A percentile compares a stretch with the other conserved stretches of the same genome.
Conservation (phyloP, 768 basidiomycete genomes). For the Suillus ampliporus region DNA sequence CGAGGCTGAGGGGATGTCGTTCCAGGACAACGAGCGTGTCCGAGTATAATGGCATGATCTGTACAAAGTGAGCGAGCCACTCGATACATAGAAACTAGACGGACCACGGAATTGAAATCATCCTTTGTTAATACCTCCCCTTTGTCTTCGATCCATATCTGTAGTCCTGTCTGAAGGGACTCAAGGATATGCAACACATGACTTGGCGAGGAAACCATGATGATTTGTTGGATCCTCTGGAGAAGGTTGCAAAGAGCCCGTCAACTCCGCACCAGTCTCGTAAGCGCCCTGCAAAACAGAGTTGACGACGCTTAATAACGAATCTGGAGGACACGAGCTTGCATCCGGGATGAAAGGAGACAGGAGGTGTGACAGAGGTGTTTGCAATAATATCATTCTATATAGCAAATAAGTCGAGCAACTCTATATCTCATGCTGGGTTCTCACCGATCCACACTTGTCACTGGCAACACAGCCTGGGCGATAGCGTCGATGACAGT, state of each 20-base stretch:
- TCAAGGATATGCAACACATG: constrained; percentile 43
- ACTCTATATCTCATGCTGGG: background rate
- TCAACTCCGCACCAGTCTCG: constrained; percentile 29
- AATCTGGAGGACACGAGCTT: constrained; percentile 16
- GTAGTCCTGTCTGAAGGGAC: constrained; percentile 45
- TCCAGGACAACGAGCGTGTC: constrained; percentile 47
- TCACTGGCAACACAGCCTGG: background rate
- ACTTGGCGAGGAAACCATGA: constrained; percentile 33
- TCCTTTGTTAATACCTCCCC: constrained; percentile 42
- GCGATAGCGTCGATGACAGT: constrained; percentile 21
- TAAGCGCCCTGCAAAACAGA: constrained; percentile 42
- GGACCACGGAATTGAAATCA: constrained; percentile 56
- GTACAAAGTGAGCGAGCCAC: background rate
- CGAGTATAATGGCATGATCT: constrained; percentile 50
- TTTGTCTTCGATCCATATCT: constrained; percentile 60
- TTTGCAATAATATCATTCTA: constrained; percentile 13
- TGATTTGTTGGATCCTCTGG: constrained; percentile 36
- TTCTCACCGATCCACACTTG: constrained; percentile 1
- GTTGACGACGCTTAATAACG: constrained; percentile 37
- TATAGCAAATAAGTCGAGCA: background rate
- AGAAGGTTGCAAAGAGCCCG: constrained; percentile 46
- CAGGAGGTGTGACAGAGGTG: constrained; percentile 23
- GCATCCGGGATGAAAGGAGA: constrained; percentile 14
- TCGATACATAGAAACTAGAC: constrained; percentile 21
- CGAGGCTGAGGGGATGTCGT: constrained; percentile 43